Conservation (phyloP, 768 basidiomycete genomes). For the Xanthoconium purpureum region DNA sequence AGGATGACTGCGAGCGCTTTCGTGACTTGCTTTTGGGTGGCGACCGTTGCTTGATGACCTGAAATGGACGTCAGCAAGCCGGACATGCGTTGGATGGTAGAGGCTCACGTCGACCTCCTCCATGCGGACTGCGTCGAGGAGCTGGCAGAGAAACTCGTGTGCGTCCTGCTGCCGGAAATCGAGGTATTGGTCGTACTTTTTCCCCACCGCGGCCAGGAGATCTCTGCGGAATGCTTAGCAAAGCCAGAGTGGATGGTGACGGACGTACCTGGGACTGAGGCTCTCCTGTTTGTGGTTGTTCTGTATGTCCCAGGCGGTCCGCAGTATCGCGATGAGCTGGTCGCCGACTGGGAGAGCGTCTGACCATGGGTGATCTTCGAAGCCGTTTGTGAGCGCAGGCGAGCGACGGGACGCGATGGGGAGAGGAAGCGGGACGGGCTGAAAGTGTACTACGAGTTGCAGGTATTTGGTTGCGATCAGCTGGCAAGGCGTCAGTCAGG, state of each 20-base stretch:
- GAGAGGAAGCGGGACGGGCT: conserved; percentile 42
- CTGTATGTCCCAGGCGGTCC: conserved; percentile 64
- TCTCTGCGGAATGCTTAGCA: conserved; percentile 38
- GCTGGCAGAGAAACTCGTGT: conserved; percentile 86
- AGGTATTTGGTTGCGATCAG: conserved; percentile 65
- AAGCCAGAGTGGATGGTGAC: background rate
- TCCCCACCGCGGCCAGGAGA: conserved; percentile 64
- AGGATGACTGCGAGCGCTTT: conserved; percentile 10
- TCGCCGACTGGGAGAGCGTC: conserved; percentile 70
- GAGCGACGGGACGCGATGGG: conserved; percentile 50
- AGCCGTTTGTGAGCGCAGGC: conserved; percentile 65
- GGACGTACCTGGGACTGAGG: conserved; percentile 66
- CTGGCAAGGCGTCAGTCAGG: conserved; percentile 32
- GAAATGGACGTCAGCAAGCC: background rate
- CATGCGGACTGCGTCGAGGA: conserved; percentile 91
- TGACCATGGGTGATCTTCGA: conserved; percentile 54
- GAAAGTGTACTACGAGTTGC: conserved; percentile 54
- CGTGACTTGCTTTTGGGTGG: conserved; percentile 43
- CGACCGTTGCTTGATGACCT: conserved; percentile 75
- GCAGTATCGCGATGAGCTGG: conserved; percentile 58
- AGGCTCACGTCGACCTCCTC: conserved; percentile 82
- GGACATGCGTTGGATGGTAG: background rate
- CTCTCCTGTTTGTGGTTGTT: conserved; percentile 45
- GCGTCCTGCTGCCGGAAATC: conserved; percentile 96
- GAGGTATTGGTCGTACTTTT: conserved; percentile 91